Evolutionary conservation across 176 grass and related monocot species (phyloP).

Genomic region (Secale cereale): DNA sequence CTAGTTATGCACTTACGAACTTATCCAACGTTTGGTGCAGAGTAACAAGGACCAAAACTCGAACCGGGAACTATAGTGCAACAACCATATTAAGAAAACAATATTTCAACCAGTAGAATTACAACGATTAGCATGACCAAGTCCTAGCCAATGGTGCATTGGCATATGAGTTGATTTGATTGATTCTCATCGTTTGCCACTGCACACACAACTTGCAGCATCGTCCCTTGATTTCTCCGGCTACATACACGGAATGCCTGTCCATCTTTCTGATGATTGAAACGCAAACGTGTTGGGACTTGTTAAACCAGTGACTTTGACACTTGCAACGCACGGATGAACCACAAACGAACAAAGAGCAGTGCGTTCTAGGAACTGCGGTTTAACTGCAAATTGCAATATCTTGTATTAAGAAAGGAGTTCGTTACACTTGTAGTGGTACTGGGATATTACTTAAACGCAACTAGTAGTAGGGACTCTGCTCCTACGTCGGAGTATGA

Average conservation of each 20-base stretch:
- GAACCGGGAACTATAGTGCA: neutral
- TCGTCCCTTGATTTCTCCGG: neutral
- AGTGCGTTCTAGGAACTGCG: neutral
- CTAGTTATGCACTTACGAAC: neutral
- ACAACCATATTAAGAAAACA: neutral
- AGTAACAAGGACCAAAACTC: neutral
- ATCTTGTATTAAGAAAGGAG: neutral
- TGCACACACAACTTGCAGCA: neutral
- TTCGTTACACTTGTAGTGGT: neutral
- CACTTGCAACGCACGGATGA: neutral
- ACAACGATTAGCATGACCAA: neutral
- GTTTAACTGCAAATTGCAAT: constrained; percentile 1
- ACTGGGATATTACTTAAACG: too few relatives aligned
- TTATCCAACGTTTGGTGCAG: neutral
- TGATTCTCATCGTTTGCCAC: neutral
- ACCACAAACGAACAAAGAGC: neutral
- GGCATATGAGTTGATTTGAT: neutral
- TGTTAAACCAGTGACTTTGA: neutral
- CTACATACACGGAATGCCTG: neutral
- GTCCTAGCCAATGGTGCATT: neutral
- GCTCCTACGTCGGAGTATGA: constrained; percentile 15
- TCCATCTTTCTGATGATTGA: neutral
- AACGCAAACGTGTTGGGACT: neutral
- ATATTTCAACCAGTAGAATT: neutral
- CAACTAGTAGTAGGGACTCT: neutral